A percentile compares a stretch with the other conserved stretches of the same genome.
phyloP scores from a whole-genome alignment of 495 filamentous ascomycete species.

The Podospora bellae-mahoneyi region DNA sequence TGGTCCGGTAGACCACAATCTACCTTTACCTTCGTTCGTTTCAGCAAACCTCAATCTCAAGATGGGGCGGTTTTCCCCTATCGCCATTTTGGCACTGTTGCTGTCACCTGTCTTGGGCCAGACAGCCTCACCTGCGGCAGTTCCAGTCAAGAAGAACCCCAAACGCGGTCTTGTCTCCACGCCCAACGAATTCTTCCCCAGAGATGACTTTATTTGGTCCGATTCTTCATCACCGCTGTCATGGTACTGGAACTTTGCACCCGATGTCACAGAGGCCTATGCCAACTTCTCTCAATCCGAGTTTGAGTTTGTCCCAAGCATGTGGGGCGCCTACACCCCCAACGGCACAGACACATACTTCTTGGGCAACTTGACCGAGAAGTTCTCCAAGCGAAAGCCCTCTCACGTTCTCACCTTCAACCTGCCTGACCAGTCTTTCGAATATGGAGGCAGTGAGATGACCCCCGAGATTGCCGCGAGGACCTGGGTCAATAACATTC shows the following conservation, averaged over 20 bases:
- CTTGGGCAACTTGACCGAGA: constrained; percentile 40
- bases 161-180: constrained; percentile 65
- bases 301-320: constrained; percentile 63
- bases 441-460: constrained; percentile 53
- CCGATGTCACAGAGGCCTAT: constrained; percentile 43
- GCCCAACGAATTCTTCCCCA: constrained; percentile 37
- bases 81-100: not conserved
- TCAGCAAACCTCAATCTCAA: not conserved
- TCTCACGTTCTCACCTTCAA: constrained; percentile 60
- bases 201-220: constrained; percentile 54
- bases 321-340: constrained; percentile 53
- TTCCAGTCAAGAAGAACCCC: constrained; percentile 10
- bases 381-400: constrained; percentile 46
- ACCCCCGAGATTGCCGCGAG: constrained; percentile 48
- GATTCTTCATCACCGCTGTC: constrained; percentile 43
- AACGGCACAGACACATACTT: constrained; percentile 45
- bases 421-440: constrained; percentile 53
- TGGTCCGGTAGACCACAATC: constrained; percentile 23
- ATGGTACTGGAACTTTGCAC: constrained; percentile 69
- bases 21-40: not conserved
- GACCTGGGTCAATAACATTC: constrained; percentile 55
- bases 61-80: constrained; percentile 3
- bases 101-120: constrained; percentile 1
- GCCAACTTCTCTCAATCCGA: constrained; percentile 29
- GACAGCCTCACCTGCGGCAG: not conserved